A percentile compares a stretch with the other conserved stretches of the same genome.
Conservation (phyloP, 192 early-diverging fungal species). For the Podila horticola region DNA sequence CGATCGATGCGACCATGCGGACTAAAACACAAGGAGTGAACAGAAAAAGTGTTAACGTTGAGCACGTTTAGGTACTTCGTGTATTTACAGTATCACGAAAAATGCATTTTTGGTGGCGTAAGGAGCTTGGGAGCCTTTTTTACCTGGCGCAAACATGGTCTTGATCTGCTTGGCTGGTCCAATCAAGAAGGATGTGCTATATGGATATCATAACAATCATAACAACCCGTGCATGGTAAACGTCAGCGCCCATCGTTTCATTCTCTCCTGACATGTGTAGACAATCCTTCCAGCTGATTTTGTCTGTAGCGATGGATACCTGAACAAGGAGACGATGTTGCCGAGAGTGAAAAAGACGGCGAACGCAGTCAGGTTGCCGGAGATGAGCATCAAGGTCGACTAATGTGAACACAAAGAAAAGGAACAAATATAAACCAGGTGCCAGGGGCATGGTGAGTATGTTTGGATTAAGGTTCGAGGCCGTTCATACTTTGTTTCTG, state of each 20-base stretch:
- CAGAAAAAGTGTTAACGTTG: neutral
- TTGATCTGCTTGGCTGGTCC: conserved; percentile 89
- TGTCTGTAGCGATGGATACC: conserved; percentile 49
- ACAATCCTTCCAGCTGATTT: neutral
- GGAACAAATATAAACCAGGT: neutral
- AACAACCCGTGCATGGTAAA: too few species aligned
- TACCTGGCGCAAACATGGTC: conserved; percentile 80
- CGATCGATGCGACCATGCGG: conserved; percentile 77
- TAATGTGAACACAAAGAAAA: conserved; percentile 26
- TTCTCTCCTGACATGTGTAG: too few species aligned
- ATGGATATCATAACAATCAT: too few species aligned
- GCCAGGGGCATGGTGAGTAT: neutral
- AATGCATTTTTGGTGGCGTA: too few species aligned
- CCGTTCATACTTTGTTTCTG: neutral
- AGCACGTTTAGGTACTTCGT: too few species aligned
- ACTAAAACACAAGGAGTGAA: conserved; percentile 35
- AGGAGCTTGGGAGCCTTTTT: neutral
- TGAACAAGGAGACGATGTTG: conserved; percentile 85
- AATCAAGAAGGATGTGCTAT: conserved; percentile 88
- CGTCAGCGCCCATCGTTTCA: too few species aligned
- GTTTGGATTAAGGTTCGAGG: neutral
- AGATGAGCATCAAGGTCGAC: conserved; percentile 67
- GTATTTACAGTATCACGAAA: too few species aligned
- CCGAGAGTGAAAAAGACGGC: conserved; percentile 93
- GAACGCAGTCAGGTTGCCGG: conserved; percentile 76